These are phyloP conservation scores for Metschnikowia proteae DNA, from an alignment of 805 yeast species.

Conservation along the genomic window DNA sequence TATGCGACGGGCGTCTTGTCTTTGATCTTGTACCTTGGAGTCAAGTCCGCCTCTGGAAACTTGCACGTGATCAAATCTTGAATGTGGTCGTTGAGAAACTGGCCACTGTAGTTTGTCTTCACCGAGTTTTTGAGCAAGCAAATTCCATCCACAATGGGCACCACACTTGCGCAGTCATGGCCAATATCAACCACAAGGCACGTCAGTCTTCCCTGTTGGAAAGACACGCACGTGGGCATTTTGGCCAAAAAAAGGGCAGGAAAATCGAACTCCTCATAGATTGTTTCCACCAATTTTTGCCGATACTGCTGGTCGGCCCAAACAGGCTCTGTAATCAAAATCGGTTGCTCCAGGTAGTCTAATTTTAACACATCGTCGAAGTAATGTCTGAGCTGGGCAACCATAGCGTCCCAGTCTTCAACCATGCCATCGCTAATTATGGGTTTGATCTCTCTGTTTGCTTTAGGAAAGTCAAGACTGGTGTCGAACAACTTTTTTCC, in stretches of 20 bases:
- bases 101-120: constrained; percentile 74
- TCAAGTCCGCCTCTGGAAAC: constrained; percentile 27
- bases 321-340: constrained; percentile 80
- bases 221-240: constrained; percentile 82
- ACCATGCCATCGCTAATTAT: constrained; percentile 59
- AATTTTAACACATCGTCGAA: constrained; percentile 50
- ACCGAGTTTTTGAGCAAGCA: constrained; percentile 65
- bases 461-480: constrained; percentile 49
- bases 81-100: constrained; percentile 55
- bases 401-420: constrained; percentile 84
- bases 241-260: constrained; percentile 82
- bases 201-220: constrained; percentile 83
- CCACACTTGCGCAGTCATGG: constrained; percentile 69
- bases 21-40: constrained; percentile 45
- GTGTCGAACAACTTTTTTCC: constrained; percentile 34
- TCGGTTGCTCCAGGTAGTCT: constrained; percentile 64
- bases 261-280: constrained; percentile 63
- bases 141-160: constrained; percentile 82
- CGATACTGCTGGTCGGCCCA: constrained; percentile 74
- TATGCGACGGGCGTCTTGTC: constrained; percentile 37
- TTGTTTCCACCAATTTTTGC: constrained; percentile 62
- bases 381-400: constrained; percentile 65
- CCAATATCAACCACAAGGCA: constrained; percentile 86
- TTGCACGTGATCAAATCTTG: constrained; percentile 35
- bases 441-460: constrained; percentile 49